Percentiles rank a stretch among this genome's conserved stretches.
Evolutionary conservation across 805 yeast genomes (phyloP).

Genomic region (Tetrapisispora iriomotensis): DNA sequence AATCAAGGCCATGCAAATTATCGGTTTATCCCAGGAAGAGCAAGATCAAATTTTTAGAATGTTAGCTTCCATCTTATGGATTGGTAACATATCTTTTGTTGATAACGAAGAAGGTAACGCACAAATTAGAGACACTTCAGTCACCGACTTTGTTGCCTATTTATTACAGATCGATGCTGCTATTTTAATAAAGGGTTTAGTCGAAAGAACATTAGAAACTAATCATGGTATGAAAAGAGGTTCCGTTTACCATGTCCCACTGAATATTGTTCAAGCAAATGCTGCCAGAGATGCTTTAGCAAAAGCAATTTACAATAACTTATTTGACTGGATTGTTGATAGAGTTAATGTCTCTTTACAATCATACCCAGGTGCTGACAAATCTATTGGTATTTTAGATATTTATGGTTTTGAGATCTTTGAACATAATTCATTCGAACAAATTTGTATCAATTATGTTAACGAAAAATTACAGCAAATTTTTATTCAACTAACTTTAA

Average conservation of each 20-base stretch:
- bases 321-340: constrained; percentile 93
- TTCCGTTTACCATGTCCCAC: constrained; percentile 87
- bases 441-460: constrained; percentile 89
- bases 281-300: constrained; percentile 95
- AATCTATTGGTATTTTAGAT: constrained; percentile 87
- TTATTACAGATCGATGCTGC: constrained; percentile 70
- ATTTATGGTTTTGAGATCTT: constrained; percentile 95
- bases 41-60: constrained; percentile 85
- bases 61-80: constrained; percentile 82
- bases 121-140: constrained; percentile 70
- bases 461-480: constrained; percentile 95
- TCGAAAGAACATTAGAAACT: constrained; percentile 81
- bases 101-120: constrained; percentile 88
- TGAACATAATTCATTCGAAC: constrained; percentile 91
- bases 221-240: constrained; percentile 84
- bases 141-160: constrained; percentile 92
- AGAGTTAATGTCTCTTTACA: constrained; percentile 78
- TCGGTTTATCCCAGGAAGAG: constrained; percentile 73
- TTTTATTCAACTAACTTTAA: constrained; percentile 87
- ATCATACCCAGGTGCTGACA: constrained; percentile 39
- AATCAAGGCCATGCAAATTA: constrained; percentile 72
- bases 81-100: constrained; percentile 79
- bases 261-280: constrained; percentile 83
- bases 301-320: constrained; percentile 82
- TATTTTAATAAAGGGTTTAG: constrained; percentile 53